Conservation (phyloP, 345 rosid species). For the Luvunga scandens region DNA sequence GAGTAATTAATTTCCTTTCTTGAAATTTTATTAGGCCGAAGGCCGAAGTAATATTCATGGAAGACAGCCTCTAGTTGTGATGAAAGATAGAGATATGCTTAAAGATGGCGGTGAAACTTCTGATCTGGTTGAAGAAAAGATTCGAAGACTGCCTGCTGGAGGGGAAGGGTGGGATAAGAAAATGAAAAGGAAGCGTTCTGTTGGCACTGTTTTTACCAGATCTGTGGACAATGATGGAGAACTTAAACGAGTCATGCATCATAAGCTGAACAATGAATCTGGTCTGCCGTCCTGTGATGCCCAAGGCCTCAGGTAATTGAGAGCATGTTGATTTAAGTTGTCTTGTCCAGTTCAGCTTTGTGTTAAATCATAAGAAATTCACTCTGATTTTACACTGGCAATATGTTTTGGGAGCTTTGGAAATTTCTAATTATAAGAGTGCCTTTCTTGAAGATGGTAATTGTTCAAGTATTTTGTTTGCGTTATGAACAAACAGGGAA, state of each 20-base stretch:
- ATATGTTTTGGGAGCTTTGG: background rate
- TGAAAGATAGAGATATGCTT: conserved; percentile 43
- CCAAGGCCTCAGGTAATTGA: conserved; percentile 43
- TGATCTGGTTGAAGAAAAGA: conserved; percentile 46
- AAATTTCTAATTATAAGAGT: background rate
- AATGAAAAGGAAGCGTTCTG: conserved; percentile 54
- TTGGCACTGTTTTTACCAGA: conserved; percentile 40
- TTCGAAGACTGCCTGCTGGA: conserved; percentile 47
- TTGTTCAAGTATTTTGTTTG: background rate
- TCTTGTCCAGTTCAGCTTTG: background rate
- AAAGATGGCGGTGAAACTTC: conserved; percentile 42
- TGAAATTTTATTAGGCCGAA: conserved; percentile 35
- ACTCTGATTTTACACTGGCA: background rate
- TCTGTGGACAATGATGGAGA: conserved; percentile 45
- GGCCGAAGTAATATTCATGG: conserved; percentile 29
- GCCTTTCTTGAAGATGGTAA: background rate
- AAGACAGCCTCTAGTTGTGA: conserved; percentile 36
- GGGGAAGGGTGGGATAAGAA: conserved; percentile 66
- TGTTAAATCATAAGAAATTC: background rate
- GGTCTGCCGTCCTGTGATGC: conserved; percentile 36
- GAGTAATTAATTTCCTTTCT: background rate
- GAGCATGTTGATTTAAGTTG: background rate
- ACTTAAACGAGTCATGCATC: conserved; percentile 32
- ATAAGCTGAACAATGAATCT: conserved; percentile 37
- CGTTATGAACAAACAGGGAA: background rate